phyloP scores from a whole-genome alignment of 2,329 filamentous ascomycete species.

The Helotiales sp. region DNA sequence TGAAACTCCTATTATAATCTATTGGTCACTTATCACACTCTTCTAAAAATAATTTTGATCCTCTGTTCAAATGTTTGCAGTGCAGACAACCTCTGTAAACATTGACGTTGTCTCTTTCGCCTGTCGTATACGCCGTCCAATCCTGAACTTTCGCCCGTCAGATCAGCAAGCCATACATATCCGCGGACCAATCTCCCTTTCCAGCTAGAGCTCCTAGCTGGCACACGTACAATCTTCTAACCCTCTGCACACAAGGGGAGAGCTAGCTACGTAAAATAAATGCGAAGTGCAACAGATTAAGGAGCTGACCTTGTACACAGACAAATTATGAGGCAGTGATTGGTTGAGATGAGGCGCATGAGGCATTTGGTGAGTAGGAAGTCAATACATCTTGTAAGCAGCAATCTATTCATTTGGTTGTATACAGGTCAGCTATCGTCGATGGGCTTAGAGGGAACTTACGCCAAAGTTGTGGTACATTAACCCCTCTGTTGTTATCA shows the following conservation, averaged over 20 bases:
- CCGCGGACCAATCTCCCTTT: neutral
- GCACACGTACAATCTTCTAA: neutral
- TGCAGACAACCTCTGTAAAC: no score
- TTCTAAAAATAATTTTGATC: no score
- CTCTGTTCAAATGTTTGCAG: no score
- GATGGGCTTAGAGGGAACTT: no score
- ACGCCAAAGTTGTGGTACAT: no score
- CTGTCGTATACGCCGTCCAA: neutral
- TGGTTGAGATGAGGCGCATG: neutral
- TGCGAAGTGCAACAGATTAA: neutral
- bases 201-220: neutral
- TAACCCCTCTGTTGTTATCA: no score
- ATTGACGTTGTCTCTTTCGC: neutral
- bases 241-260: no score
- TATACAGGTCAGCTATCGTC: no score
- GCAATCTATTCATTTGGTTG: no score
- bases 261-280: neutral
- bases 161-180: neutral
- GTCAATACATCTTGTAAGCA: no score
- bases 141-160: neutral
- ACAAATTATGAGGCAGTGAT: neutral
- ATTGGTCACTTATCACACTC: no score
- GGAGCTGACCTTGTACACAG: neutral
- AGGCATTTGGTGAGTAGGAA: no score
- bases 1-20: neutral